These are phyloP conservation scores for Salvia rosmarinus DNA, from an alignment of 257 asterid genomes.

Conservation along the genomic window DNA sequence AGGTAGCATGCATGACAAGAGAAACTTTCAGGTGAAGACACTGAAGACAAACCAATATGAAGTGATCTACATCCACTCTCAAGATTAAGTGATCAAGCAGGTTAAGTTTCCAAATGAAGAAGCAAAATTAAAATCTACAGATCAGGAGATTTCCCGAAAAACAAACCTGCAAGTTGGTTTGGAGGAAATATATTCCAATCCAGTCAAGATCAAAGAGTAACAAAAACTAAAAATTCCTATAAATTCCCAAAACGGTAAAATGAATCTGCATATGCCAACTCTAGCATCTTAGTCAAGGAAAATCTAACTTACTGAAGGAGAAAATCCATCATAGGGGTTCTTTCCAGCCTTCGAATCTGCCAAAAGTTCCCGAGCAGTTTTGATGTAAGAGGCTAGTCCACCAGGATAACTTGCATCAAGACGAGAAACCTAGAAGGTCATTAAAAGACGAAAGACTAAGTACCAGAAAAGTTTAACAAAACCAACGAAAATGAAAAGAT, in stretches of 20 bases:
- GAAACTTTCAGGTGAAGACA: conserved; percentile 19
- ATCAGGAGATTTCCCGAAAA: background rate
- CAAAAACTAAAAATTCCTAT: background rate
- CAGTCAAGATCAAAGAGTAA: conserved; percentile 16
- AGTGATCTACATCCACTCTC: conserved; percentile 3
- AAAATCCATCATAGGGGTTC: conserved; percentile 94
- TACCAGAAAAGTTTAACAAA: background rate
- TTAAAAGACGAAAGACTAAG: conserved; percentile 8
- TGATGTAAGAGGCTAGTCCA: conserved; percentile 75
- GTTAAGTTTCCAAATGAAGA: conserved; percentile 12
- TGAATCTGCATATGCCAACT: conserved; percentile 19
- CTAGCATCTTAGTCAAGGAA: conserved; percentile 27
- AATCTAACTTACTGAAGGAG: conserved; percentile 83
- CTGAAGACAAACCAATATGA: conserved; percentile 11
- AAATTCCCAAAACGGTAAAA: conserved; percentile 11
- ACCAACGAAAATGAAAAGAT: conserved; percentile 8
- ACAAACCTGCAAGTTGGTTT: conserved; percentile 21
- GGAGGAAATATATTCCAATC: conserved; percentile 23
- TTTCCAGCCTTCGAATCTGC: conserved; percentile 96
- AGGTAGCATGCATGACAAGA: conserved; percentile 2
- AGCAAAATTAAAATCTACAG: conserved; percentile 5
- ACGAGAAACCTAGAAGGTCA: conserved; percentile 61
- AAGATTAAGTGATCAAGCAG: conserved; percentile 18
- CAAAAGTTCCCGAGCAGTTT: conserved; percentile 85
- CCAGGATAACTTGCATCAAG: conserved; percentile 93